Evolutionary conservation across 306 rosid genomes (phyloP), one percentile per base, ranked within the genome.

Genomic region (Albizia julibrissin): DNA sequence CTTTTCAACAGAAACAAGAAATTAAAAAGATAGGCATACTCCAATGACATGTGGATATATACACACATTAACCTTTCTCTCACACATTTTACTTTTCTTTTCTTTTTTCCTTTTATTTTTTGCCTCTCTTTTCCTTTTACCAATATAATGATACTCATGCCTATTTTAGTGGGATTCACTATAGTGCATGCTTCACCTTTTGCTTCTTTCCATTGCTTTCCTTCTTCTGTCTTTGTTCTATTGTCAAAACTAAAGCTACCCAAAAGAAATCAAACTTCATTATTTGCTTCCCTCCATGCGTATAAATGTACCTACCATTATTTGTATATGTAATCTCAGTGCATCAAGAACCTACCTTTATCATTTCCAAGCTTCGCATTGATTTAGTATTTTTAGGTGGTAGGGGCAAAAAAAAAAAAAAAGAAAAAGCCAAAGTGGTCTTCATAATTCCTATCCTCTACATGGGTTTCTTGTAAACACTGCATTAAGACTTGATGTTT

Each of bases 121-220:
- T 75, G 66, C 72, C 49, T 79, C 72, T 68, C 89, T 87, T 84
- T 91, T 86, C 52, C 85, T 83, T 89, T 87, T 83, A 80, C 59
- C 82, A 68, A 78, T 79, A 93, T 26, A 10, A 11, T 24, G 33
- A 24, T 61, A 10, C 34, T 87, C 68, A 88, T 93, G 87, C 81
- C 84, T 73, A 54, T 86, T 90, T 84, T 87, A 85, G 93, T 93
- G 96, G 96, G 97, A 88, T 87, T 91, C 91, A 84, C 90, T 82
- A 81, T 86, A 85, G 89, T 78, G 92, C 91, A 91, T 93, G 91
- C 93, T 77, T 86, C 84, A 81, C 90, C 89, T 87, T 91, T 90
- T 85, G 73, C 65, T 84, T 89, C 19, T 85, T 83, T 80, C 79
- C 88, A 76, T 69, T 88, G 69, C 84, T 10, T 56, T 78, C 21